Percentiles rank a stretch among this genome's conserved stretches.
phyloP scores from a whole-genome alignment of 495 filamentous ascomycete genomes.

The Astrothelium macrocarpum region DNA sequence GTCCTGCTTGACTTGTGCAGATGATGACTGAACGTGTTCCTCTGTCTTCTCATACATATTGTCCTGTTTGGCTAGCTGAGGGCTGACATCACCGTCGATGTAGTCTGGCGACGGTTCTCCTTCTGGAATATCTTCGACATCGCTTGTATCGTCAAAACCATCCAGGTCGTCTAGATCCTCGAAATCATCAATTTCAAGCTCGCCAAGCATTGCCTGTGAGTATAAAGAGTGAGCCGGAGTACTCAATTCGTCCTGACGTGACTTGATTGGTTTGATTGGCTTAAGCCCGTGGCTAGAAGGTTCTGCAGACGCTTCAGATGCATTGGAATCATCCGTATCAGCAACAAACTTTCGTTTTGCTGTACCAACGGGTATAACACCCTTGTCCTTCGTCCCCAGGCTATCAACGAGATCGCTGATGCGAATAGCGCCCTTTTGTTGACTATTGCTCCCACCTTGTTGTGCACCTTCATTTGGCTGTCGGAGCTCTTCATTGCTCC shows the following conservation, averaged over 20 bases:
- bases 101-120: not conserved
- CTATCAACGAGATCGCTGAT: conserved; percentile 1
- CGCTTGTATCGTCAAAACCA: not conserved
- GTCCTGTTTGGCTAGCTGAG: not conserved
- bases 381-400: not conserved
- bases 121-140: not conserved
- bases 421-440: not conserved
- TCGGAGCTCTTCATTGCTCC: not conserved
- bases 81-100: not conserved
- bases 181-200: no score
- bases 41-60: not conserved
- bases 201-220: no score
- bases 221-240: no score
- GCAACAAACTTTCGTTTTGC: not conserved
- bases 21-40: no score
- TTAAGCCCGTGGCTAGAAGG: not conserved
- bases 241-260: not conserved
- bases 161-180: not conserved
- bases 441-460: not conserved
- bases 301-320: not conserved
- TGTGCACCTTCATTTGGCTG: not conserved
- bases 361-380: not conserved
- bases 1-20: no score
- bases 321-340: not conserved
- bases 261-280: not conserved